A percentile compares a stretch with the other conserved stretches of the same genome.
Conservation (phyloP, 495 filamentous ascomycete species). For the Annulohypoxylon bovei region DNA sequence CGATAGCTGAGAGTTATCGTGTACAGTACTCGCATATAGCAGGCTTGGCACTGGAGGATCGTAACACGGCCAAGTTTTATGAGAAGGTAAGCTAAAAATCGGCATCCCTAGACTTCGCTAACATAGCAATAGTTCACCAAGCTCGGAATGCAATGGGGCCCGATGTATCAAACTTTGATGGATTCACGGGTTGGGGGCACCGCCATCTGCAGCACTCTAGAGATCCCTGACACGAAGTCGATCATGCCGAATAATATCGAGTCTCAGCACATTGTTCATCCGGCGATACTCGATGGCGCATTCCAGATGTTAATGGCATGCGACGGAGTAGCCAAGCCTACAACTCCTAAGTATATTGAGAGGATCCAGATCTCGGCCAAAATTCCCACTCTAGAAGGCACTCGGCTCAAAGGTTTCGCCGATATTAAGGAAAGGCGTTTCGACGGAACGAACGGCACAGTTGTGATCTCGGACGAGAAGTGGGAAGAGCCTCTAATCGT, state of each 20-base stretch:
- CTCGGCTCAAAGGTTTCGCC: slow-evolving; percentile 36
- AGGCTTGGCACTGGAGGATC: slow-evolving; percentile 14
- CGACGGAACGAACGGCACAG: slow-evolving; percentile 41
- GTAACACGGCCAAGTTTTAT: slow-evolving; percentile 37
- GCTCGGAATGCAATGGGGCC: slow-evolving; percentile 47
- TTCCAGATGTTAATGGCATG: slow-evolving; percentile 46
- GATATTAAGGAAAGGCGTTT: slow-evolving; percentile 42
- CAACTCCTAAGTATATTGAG: slow-evolving; percentile 46
- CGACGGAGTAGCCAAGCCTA: slow-evolving; percentile 38
- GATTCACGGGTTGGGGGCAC: slow-evolving; percentile 33
- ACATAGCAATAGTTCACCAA: slow-evolving; percentile 26
- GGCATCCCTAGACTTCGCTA: neutral
- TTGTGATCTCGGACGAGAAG: slow-evolving; percentile 40
- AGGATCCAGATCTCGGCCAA: slow-evolving; percentile 41
- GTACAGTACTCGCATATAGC: slow-evolving; percentile 37
- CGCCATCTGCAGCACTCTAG: slow-evolving; percentile 35
- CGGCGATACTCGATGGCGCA: slow-evolving; percentile 50
- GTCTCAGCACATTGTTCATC: slow-evolving; percentile 54
- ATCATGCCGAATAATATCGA: slow-evolving; percentile 52
- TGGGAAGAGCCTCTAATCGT: slow-evolving; percentile 44
- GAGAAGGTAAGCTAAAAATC: slow-evolving; percentile 15
- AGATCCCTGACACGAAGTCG: slow-evolving; percentile 48
- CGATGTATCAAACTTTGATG: slow-evolving; percentile 42
- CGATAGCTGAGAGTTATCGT: slow-evolving; percentile 32
- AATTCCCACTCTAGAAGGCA: slow-evolving; percentile 32